Conservation (phyloP, 495 filamentous ascomycete species). For the Antarctomyces pellizariae region DNA sequence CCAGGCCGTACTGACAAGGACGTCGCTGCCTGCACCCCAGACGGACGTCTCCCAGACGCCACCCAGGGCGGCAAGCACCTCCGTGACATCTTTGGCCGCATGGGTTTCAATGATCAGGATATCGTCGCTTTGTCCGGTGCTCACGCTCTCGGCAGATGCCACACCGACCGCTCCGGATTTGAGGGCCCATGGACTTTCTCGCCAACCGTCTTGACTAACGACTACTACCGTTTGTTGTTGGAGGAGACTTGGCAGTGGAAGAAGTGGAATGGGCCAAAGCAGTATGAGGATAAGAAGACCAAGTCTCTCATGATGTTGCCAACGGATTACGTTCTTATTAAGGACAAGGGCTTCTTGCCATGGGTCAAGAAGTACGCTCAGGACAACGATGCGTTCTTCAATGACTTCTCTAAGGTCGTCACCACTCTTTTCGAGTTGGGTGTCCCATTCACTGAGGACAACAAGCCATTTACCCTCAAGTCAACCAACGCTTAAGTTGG, state of each 20-base stretch:
- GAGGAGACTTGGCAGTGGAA: conserved; percentile 79
- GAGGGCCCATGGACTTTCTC: conserved; percentile 93
- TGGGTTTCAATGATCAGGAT: conserved; percentile 95
- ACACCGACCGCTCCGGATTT: conserved; percentile 71
- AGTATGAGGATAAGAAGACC: conserved; percentile 66
- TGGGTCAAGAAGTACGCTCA: conserved; percentile 81
- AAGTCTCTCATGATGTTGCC: conserved; percentile 95
- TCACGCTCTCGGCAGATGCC: conserved; percentile 83
- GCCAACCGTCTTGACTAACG: conserved; percentile 83
- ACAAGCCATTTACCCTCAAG: conserved; percentile 59
- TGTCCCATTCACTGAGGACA: conserved; percentile 57
- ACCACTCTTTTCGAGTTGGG: conserved; percentile 81
- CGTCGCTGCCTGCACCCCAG: conserved; percentile 70
- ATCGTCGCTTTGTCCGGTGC: conserved; percentile 81
- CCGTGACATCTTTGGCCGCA: conserved; percentile 81
- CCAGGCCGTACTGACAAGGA: conserved; percentile 72
- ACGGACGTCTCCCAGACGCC: conserved; percentile 87
- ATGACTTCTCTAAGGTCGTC: conserved; percentile 63
- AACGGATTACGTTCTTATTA: conserved; percentile 65
- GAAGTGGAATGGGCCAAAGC: conserved; percentile 82
- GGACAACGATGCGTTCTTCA: conserved; percentile 81
- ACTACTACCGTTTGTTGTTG: conserved; percentile 70
- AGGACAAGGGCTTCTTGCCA: conserved; percentile 70
- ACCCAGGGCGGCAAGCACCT: conserved; percentile 61
- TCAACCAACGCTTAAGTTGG: conserved; percentile 20